Evolutionary conservation across 73 alveolate genomes (phyloP), one percentile per base, ranked within the genome.

Genomic region (Blepharisma japonicum): DNA sequence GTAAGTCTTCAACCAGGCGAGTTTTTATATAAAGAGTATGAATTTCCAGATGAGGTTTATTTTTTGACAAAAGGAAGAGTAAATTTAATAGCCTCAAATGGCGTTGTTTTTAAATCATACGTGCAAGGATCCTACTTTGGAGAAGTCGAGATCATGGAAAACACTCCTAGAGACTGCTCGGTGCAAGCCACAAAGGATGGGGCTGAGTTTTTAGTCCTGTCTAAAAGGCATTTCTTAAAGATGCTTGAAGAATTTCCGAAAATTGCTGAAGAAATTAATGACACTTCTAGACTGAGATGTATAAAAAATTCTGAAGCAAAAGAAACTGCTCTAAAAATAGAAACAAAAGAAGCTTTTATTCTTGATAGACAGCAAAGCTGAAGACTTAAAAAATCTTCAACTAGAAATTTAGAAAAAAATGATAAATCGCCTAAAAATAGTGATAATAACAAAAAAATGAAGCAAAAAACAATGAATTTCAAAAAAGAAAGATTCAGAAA

Each of bases 51-150:
- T 6, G 77, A 54, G 68, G 68, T 77, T 49, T 77, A 48, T 55
- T 77, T 77, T 55, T 32, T 77, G 42, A 56, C 78, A 1, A 20
- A 56, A 32, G 84, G 84, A 54, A 54, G 79, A 56, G 84, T 77
- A n/a, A 23, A 27, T 45, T 45, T 77, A 6, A n/a, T 55, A 9
- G n/a, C 49, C 8, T 20, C 56, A 55, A n/a, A 51, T 55, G 68
- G 45, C 39, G 71, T 27, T 55, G 68, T 51, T 20, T 55, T 77
- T 14, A 54, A 77, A 56, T 8, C 78, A 25, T 55, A 77, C 56
- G 78, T 77, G 49, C 32, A 77, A 77, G 84, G 84, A 38, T 38
- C 79, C 3, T 77, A 77, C 38, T 77, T 77, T 42, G 84, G 84
- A 11, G 84, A 77, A 39, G 20, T 25, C 68, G 84, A 77, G 6